These are phyloP conservation scores for Wickerhamiella azymoides DNA, from an alignment of 805 yeast genomes.

Conservation along the genomic window DNA sequence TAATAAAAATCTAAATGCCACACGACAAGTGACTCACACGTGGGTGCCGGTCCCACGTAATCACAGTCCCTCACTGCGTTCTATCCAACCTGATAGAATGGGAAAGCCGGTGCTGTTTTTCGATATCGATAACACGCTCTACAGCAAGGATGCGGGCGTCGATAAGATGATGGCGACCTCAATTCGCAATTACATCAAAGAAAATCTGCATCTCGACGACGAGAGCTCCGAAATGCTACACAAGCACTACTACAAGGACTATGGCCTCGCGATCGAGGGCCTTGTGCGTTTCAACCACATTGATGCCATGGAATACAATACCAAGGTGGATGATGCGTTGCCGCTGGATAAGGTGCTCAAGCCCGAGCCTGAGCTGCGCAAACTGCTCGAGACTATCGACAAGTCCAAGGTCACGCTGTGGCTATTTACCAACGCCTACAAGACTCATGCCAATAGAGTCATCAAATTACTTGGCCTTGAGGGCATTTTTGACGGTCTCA, in stretches of 20 bases:
- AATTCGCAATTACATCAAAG: constrained; percentile 69
- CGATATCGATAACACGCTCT: constrained; percentile 88
- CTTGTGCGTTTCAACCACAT: constrained; percentile 49
- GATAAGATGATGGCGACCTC: constrained; percentile 79
- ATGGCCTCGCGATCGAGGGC: constrained; percentile 91
- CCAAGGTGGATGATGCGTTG: constrained; percentile 79
- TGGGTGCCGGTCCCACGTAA: neutral
- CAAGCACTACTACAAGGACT: constrained; percentile 61
- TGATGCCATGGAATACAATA: constrained; percentile 79
- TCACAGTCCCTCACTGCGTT: neutral
- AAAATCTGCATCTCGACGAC: constrained; percentile 43
- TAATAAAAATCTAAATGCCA: neutral
- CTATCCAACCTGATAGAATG: too few relatives aligned
- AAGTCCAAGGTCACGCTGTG: constrained; percentile 57
- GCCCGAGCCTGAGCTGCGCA: constrained; percentile 32
- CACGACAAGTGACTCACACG: neutral
- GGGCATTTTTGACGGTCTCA: constrained; percentile 87
- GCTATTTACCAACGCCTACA: constrained; percentile 91
- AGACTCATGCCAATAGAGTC: constrained; percentile 76
- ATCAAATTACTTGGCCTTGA: constrained; percentile 70
- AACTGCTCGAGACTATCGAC: constrained; percentile 25
- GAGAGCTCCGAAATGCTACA: constrained; percentile 66
- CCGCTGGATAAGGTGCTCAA: constrained; percentile 67
- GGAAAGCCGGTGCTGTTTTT: constrained; percentile 47
- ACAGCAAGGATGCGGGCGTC: constrained; percentile 57